Evolutionary conservation across 495 filamentous ascomycete species (phyloP), one percentile per base, ranked within the genome.

Genomic region (Collariella sp.): DNA sequence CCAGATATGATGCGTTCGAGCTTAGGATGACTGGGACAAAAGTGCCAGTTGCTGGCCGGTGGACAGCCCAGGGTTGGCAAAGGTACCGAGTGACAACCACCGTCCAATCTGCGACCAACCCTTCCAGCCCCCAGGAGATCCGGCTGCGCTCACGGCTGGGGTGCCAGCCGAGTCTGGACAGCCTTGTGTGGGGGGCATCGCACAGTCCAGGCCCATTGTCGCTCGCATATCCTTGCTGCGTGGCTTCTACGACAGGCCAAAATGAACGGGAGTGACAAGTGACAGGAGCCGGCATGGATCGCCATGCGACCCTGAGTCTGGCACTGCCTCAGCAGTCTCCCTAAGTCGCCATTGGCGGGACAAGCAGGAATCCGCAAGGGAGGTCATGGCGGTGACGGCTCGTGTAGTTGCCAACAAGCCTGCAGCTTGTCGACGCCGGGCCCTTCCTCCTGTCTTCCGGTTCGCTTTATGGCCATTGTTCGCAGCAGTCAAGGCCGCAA

Each of bases 351-450:
- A 29, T 39, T 52, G 43, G 43, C 23, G n/a, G 44, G 22, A 46
- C 43, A 54, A 46, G 51, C 56, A 54, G 23, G 15, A 50, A 45
- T 48, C 42, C 51, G 44, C n/a, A 2, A 24, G 13, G 45, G 0
- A 41, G 38, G 22, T 2, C 42, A 36, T 16, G 46, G 46, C 42
- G 47, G 42, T 50, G 52, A 55, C 46, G 23, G n/a, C 16, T 43
- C 11, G 29, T 1, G 7, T 10, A 20, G 11, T 19, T 43, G 16
- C 9, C 23, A 51, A 56, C 57, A 52, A 52, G 33, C 42, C 34
- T 55, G 52, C 47, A 52, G 57, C 46, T 60, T 60, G 57, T 55
- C 52, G 46, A 56, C 24, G 20, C 39, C 52, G 52, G 49, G 36
- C 36, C 19, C 41, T 9, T 40, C 15, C 40, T 36, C 23, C 44